These are phyloP conservation scores for Gilbertella persicaria DNA, from an alignment of 371 early-diverging fungal species.

Conservation along the genomic window DNA sequence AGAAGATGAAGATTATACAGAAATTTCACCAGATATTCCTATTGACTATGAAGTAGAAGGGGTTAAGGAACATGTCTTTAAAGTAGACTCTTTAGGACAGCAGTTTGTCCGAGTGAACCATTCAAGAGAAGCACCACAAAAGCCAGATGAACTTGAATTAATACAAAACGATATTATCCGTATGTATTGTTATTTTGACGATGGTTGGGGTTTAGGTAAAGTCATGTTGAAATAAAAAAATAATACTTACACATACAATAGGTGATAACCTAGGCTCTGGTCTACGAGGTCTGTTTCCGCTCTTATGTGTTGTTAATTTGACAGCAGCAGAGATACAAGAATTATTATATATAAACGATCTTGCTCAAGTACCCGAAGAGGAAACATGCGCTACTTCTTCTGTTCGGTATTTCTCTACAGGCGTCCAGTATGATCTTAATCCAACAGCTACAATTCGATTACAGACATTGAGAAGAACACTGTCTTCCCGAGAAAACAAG, in stretches of 20 bases:
- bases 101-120: slow-evolving; percentile 23
- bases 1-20: slow-evolving; percentile 24
- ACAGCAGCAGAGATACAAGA: slow-evolving; percentile 22
- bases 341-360: slow-evolving; percentile 5
- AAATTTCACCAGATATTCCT: slow-evolving; percentile 18
- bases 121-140: slow-evolving; percentile 25
- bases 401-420: slow-evolving; percentile 18
- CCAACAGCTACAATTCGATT: slow-evolving; percentile 14
- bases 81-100: slow-evolving; percentile 21
- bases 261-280: slow-evolving; percentile 31
- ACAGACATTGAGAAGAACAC: slow-evolving; percentile 16
- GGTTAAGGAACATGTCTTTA: slow-evolving; percentile 20
- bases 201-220: slow-evolving; percentile 70
- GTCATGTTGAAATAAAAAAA: not conserved
- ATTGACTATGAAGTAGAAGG: slow-evolving; percentile 11
- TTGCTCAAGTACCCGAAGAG: too few species aligned
- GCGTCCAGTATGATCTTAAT: slow-evolving; percentile 16
- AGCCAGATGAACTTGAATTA: slow-evolving; percentile 67
- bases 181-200: slow-evolving; percentile 58
- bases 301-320: slow-evolving; percentile 22
- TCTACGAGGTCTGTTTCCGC: slow-evolving; percentile 28
- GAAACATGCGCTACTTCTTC: too few species aligned
- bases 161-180: slow-evolving; percentile 61
- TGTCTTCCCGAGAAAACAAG: slow-evolving; percentile 9
- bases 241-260: not conserved